Base-by-base conservation (phyloP, 805 yeast species). In the Starmerella asiatica region DNA sequence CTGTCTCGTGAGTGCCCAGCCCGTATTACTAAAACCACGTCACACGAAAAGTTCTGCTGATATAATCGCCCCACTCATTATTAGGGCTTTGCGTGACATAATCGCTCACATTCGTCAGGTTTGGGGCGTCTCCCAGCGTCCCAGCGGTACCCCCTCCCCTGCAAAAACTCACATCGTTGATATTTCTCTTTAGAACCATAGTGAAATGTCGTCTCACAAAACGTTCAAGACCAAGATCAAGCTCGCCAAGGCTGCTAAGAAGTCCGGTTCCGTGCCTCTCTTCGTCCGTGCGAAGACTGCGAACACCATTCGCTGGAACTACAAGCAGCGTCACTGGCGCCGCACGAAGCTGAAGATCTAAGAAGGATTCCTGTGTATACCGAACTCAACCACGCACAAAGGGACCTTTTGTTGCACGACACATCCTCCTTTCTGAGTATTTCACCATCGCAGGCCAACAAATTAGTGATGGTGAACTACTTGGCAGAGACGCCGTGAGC, bases 261-360 rank as follows among this genome's bases (percentile, higher is more conserved):
- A 84, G 75, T 88, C 85, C 88, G 84, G 97, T 78, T 95, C 95
- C 67, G 80, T 88, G 69, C 98, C 98, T 63, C 95, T 86, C 74
- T 88, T 96, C 95, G 73, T 88, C 81, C 84, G 97, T 75, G 76
- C 86, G 71, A 88, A 85, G 81, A 84, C 97, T 68, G 78, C 73
- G 71, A 88, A 84, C 93, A 86, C 77, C 63, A 80, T 91, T 76
- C 84, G 61, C 54, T 61, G 57, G 52, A 88, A 88, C 75, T 93
- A 94, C 67, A 91, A 91, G 85, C 85, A 97, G 83, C 81, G 97
- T 79, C 94, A 91, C 91, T 88, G 98, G 98, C 88, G 95, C 82
- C 83, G 97, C 81, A 88, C 96, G 64, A 88, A 88, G 93, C 77
- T 88, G 73, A 75, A 77, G 78, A 69, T 88, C 77, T 88, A 86